A percentile compares a stretch with the other conserved stretches of the same genome.
Conservation (phyloP, 164 flowering plant species). For the Tetrastigma voinierianum region DNA sequence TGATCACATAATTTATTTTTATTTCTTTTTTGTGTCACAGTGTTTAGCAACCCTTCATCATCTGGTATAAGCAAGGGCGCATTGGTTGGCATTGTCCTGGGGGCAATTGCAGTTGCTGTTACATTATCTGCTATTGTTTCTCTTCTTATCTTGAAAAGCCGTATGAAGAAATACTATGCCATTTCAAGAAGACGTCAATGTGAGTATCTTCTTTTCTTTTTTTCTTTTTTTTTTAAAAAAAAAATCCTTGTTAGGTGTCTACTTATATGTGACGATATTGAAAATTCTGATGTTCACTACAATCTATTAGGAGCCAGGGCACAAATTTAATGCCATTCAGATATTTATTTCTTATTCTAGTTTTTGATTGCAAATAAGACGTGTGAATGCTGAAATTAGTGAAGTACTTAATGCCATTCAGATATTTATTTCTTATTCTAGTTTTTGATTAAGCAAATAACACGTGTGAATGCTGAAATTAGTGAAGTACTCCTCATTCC, state of each 20-base stretch:
- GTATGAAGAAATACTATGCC: conserved; percentile 20
- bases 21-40: conserved; percentile 27
- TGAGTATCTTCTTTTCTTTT: conserved; percentile 28
- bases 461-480: not conserved
- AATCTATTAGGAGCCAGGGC: not conserved
- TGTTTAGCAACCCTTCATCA: conserved; percentile 12
- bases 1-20: conserved; percentile 1
- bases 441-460: not conserved
- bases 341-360: not conserved
- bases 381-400: not conserved
- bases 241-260: not conserved
- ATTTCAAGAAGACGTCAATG: conserved; percentile 44
- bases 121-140: conserved; percentile 49
- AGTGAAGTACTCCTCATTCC: not conserved
- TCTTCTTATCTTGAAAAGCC: conserved; percentile 40
- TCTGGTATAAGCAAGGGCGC: conserved; percentile 64
- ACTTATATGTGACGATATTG: not conserved
- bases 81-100: conserved; percentile 55
- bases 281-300: too few species aligned
- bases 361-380: not conserved
- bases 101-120: conserved; percentile 49
- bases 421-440: not conserved
- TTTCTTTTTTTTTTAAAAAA: too few species aligned
- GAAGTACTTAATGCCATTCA: not conserved
- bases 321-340: not conserved